A percentile compares a stretch with the other conserved stretches of the same genome.
Evolutionary conservation across 2,329 filamentous ascomycete species (phyloP).

Genomic region (Cladophialophora chaetospira): DNA sequence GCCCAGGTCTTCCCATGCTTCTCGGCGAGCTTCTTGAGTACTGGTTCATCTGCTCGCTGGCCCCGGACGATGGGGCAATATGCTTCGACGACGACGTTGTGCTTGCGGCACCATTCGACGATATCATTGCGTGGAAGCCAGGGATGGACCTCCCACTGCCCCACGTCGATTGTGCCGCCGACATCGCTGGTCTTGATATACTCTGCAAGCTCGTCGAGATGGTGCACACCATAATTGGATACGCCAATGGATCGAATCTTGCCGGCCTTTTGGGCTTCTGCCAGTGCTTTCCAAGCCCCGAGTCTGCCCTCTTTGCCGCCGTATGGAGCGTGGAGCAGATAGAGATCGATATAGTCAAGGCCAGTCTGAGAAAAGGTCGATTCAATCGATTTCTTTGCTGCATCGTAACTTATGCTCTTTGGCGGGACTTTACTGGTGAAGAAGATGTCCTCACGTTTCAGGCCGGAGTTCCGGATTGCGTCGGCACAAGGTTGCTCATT

Average conservation of each 20-base stretch:
- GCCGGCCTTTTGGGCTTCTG: conserved; percentile 54
- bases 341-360: conserved; percentile 45
- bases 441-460: conserved; percentile 60
- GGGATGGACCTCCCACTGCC: conserved; percentile 87
- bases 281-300: conserved; percentile 57
- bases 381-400: conserved; percentile 52
- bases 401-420: conserved; percentile 61
- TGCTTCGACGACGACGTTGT: conserved; percentile 63
- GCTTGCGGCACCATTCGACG: conserved; percentile 70
- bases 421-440: conserved; percentile 64
- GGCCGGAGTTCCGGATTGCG: conserved; percentile 54
- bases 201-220: conserved; percentile 56
- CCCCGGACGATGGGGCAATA: conserved; percentile 52
- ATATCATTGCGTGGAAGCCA: conserved; percentile 83
- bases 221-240: conserved; percentile 58
- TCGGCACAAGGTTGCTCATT: conserved; percentile 59
- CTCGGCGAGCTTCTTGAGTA: conserved; percentile 53
- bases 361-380: conserved; percentile 31
- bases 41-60: conserved; percentile 54
- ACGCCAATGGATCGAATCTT: conserved; percentile 58
- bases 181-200: conserved; percentile 63
- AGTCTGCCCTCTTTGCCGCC: conserved; percentile 52
- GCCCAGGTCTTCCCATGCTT: conserved; percentile 61
- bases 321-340: conserved; percentile 56
- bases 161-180: conserved; percentile 74